Base-by-base conservation (phyloP, 2,329 filamentous ascomycete genomes). In the Phialemonium atrogriseum region DNA sequence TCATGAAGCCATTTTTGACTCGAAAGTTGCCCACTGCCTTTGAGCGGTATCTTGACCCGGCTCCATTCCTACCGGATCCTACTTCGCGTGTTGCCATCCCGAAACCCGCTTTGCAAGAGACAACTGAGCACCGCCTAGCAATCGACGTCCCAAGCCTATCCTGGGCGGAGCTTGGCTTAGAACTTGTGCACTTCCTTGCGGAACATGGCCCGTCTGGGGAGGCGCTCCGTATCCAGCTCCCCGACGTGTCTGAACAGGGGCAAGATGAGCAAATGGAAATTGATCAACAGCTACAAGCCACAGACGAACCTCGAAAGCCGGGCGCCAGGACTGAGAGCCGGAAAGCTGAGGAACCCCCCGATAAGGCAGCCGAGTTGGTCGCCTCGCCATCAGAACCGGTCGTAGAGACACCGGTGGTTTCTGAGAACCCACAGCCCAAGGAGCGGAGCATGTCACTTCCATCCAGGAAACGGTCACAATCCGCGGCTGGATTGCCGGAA, bases 401-500 rank as follows among this genome's bases (percentile, higher is more conserved):
- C n/a, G n/a, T n/a, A n/a, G n/a, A n/a, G n/a, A n/a, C n/a, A n/a
- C n/a, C n/a, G n/a, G n/a, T n/a, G n/a, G n/a, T n/a, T n/a, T n/a
- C n/a, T n/a, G n/a, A 34, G 18, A 25, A 26, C 6, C 13, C 24
- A 9, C 30, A 30, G 11, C 28, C 19, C 11, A 46, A 47, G 13
- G 55, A 58, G 17, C 50, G 48, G 12, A 60, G 58, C 27, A 43
- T 45, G n/a, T 61, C 65, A 2, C 42, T 59, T 5, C 51, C 60
- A 10, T 67, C 64, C 1, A 63, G 74, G 30, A 80, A 80, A 47
- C 63, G 76, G 30, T 80, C 76, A 2, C 75, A 80, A 38, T 80
- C 76, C 9, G 55, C 58, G 18, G 76, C 76, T 5, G 75, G 75
- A 4, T 52, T 80, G 11, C 61, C 61, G 1, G 75, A 79, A 3